Evolutionary conservation across 176 grass and related monocot genomes (phyloP).

Genomic region (Melocanna baccifera): DNA sequence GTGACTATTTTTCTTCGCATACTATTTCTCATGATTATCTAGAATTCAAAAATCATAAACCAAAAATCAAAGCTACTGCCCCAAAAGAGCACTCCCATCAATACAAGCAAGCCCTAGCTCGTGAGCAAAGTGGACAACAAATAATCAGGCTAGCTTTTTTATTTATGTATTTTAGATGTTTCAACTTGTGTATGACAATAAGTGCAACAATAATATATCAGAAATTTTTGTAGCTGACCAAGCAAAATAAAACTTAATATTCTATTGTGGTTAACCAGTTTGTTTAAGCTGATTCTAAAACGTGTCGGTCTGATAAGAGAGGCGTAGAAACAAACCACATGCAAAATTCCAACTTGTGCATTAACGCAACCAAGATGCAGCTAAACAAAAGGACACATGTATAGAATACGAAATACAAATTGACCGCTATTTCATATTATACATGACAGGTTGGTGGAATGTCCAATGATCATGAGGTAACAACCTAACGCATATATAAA

Average conservation of each 20-base stretch:
- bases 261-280: background rate
- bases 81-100: background rate
- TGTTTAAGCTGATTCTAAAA: background rate
- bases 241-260: too few species aligned
- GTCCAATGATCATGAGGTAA: background rate
- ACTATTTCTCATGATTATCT: too few species aligned
- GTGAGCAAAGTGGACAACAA: background rate
- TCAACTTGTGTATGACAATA: background rate
- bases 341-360: background rate
- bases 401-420: background rate
- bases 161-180: background rate
- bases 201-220: background rate
- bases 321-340: background rate
- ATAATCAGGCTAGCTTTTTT: background rate
- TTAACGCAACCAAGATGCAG: background rate
- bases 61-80: too few species aligned
- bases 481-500: background rate
- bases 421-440: background rate
- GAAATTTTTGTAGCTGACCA: background rate
- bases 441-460: background rate
- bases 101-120: background rate
- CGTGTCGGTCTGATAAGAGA: background rate
- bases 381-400: background rate
- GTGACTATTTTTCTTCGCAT: too few species aligned
- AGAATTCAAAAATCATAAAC: too few species aligned